Evolutionary conservation across 1,284 basidiomycete species (phyloP).

Genomic region (Heterobasidion parviporum): DNA sequence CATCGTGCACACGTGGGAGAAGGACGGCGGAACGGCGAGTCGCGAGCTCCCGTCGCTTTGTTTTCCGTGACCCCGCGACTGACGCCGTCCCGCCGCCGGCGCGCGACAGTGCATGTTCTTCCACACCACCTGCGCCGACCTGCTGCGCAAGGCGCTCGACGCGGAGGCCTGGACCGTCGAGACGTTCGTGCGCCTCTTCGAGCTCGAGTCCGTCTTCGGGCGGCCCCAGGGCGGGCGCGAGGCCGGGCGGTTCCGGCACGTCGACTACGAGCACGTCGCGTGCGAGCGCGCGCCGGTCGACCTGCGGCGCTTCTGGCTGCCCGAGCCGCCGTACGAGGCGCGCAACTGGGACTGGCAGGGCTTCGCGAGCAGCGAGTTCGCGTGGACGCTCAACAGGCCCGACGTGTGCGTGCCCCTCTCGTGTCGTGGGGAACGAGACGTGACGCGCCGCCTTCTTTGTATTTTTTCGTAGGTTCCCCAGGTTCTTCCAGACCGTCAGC

Average conservation of each 20-base stretch:
- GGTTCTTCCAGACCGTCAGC: not conserved
- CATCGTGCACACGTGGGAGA: not conserved
- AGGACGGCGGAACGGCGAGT: not conserved
- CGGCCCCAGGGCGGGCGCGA: not conserved
- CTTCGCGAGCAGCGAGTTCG: not conserved
- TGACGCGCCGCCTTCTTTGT: not conserved
- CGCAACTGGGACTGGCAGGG: not conserved
- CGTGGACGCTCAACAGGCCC: not conserved
- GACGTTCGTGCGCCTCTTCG: not conserved
- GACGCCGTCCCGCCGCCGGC: not conserved
- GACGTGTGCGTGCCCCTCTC: not conserved
- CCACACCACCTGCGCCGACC: not conserved
- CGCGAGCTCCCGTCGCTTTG: not conserved
- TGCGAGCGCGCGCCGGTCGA: not conserved
- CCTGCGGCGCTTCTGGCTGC: not conserved
- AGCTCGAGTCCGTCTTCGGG: not conserved
- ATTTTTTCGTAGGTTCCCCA: not conserved
- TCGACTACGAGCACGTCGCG: not conserved
- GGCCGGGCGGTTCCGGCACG: not conserved
- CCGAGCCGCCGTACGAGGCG: not conserved
- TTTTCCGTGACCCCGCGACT: not conserved
- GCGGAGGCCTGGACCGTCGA: not conserved
- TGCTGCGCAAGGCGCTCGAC: not conserved
- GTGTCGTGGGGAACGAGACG: too few relatives aligned
- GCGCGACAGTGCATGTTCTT: not conserved